Base-by-base conservation (phyloP, 1,284 basidiomycete genomes). In the Ganoderma sp. region DNA sequence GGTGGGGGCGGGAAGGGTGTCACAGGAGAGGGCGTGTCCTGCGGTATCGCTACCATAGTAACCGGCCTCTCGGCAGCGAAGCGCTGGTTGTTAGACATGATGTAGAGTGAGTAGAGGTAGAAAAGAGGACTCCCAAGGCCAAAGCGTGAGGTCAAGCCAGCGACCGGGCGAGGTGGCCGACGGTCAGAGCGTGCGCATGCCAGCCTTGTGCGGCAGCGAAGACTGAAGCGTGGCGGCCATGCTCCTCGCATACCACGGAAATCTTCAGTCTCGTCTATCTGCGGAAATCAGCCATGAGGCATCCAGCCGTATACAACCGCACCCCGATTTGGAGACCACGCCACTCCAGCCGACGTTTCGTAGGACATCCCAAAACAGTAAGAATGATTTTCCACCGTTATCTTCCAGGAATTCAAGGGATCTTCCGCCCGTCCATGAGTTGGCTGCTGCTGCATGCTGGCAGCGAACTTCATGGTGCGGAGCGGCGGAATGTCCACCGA, bases 11-110 rank as follows among this genome's bases (percentile, higher is more conserved):
- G n/a, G 10, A 39, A 34, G 1, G 58, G 58, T 17, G 39, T 60
- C 2, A 42, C 58, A 7, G 39, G 58, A 25, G 37, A 60, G 2
- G 58, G 58, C 25, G 22, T 41, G 39, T 42, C 58, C 22, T 60
- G 58, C 7, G 58, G 58, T 43, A 60, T 17, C 14, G 58, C 41
- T 1, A 60, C 58, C 39, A 60, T 39, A 17, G 58, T 60, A 41
- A 60, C 58, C 12, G 58, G 58, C 39, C 58, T 39, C 10, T 60
- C 58, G 19, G 39, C 4, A 12, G 37, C n/a, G 15, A 19, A 14
- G 2, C 25, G 37, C 37, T 41, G 57, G 37, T 59, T 9, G n/a
- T 59, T 19, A 1, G 57, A 59, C 57, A 59, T 59, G 60, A 2
- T 22, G 57, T 12, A 14, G 48, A n/a, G 22, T 22, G 22, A 12